Conservation (phyloP, 129 eudicot genomes). For the Chrysanthemum lavandulifolium region DNA sequence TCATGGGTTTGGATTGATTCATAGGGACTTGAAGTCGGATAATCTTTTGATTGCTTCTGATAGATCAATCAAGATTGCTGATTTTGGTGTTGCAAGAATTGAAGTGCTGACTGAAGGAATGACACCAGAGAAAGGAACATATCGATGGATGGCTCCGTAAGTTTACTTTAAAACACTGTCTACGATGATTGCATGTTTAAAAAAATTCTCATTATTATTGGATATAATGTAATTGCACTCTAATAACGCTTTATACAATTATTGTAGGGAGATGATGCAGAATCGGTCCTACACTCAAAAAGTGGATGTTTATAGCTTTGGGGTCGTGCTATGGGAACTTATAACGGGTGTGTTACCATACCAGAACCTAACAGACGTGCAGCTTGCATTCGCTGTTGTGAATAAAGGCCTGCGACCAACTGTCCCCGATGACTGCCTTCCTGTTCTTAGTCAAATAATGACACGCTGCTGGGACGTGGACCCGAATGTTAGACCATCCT, state of each 20-base stretch:
- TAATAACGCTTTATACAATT: background rate
- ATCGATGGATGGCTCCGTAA: conserved; percentile 99
- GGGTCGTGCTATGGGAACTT: conserved; percentile 83
- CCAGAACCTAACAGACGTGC: conserved; percentile 81
- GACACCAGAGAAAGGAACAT: conserved; percentile 91
- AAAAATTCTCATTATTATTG: too few species aligned
- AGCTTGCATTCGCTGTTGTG: conserved; percentile 83
- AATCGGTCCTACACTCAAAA: conserved; percentile 81
- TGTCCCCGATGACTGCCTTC: conserved; percentile 70
- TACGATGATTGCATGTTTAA: too few species aligned
- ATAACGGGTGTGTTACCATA: conserved; percentile 82
- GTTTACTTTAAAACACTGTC: conserved; percentile 9
- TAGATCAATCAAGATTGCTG: conserved; percentile 80
- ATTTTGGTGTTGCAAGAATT: conserved; percentile 84
- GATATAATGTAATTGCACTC: background rate
- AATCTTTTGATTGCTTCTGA: conserved; percentile 75
- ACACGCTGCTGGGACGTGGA: conserved; percentile 79
- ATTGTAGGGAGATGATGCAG: conserved; percentile 86
- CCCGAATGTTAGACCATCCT: conserved; percentile 68
- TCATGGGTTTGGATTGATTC: conserved; percentile 75
- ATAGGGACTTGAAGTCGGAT: conserved; percentile 82
- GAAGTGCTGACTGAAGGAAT: conserved; percentile 81
- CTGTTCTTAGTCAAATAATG: conserved; percentile 68
- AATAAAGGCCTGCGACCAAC: conserved; percentile 79
- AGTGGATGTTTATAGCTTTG: conserved; percentile 84